Base-by-base conservation (phyloP, 371 early-diverging fungal genomes). In the Mortierella sp. region DNA sequence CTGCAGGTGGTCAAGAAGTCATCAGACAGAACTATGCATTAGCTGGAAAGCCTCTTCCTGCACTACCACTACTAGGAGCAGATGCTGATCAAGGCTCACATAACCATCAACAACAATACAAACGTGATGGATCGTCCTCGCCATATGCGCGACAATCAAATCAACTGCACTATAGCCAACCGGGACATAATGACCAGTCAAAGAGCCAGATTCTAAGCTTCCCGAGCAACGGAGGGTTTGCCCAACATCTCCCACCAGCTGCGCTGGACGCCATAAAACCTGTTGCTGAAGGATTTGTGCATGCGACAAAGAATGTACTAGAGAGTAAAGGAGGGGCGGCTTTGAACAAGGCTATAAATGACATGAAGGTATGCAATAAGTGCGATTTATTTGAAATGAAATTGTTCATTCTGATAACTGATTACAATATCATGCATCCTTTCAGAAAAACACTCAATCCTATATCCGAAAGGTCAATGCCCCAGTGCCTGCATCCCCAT, bases 291-390 rank as follows among this genome's bases (percentile, higher is more conserved):
- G 84, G 85, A 19, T 84, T 85, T 45, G 82, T 68, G 38, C 82
- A 88, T 75, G 88, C 90, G 63, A 92, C 90, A 75, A 90, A 90
- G 69, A 91, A 87, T 63, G 87, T 90, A n/a, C 84, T 63, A 74
- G 91, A 83, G 86, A 91, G 74, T 67, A 76, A 76, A 59, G 77
- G 84, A 58, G 84, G 84, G 6, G 85, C 70, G 0, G 83, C 77
- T 9, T 43, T 92, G 11, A 92, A 92, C 70, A 86, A 86, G 59
- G 90, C 92, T 4, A 87, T 92, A 72, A 85, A 86, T 52, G 88
- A 89, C 52, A 90, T 89, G 21, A 87, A 88, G 72, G 81, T 80
- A 75, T 32, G 8, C n/a, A n/a, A 21, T 9, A 15, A 55, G 13
- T 24, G 28, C 1, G 28, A 8, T 22, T 22, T 55, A 7, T 24